A percentile compares a stretch with the other conserved stretches of the same genome.
Evolutionary conservation across 2,329 filamentous ascomycete species (phyloP).

Genomic region (Diaporthe sp.): DNA sequence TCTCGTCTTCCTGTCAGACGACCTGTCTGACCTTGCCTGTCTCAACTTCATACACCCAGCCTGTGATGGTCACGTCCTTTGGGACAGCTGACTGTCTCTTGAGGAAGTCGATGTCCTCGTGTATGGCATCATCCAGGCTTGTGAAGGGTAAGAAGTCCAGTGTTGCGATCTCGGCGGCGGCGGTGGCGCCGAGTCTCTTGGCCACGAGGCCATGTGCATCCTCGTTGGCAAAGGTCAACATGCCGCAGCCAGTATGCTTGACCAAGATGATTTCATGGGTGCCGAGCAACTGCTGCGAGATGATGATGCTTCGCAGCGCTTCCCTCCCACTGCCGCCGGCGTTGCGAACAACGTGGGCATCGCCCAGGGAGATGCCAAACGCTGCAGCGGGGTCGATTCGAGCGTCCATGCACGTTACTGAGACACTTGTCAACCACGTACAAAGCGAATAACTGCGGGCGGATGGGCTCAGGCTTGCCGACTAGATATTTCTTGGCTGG

Average conservation of each 20-base stretch:
- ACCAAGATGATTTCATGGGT: slow-evolving; percentile 80
- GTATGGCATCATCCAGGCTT: slow-evolving; percentile 72
- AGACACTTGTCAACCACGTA: slow-evolving; percentile 31
- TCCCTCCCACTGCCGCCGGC: slow-evolving; percentile 75
- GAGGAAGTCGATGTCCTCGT: slow-evolving; percentile 73
- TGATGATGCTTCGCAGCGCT: slow-evolving; percentile 78
- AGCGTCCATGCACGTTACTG: slow-evolving; percentile 86
- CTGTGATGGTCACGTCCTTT: slow-evolving; percentile 69
- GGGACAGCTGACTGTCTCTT: slow-evolving; percentile 69
- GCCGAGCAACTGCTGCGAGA: slow-evolving; percentile 82
- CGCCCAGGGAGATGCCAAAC: slow-evolving; percentile 77
- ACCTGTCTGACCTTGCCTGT: slow-evolving; percentile 62
- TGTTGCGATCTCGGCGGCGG: slow-evolving; percentile 53
- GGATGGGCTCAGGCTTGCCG: slow-evolving; percentile 51
- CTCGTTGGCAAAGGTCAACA: slow-evolving; percentile 75
- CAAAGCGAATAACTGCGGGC: slow-evolving; percentile 20
- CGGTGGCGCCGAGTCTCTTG: slow-evolving; percentile 66
- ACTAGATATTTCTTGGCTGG: slow-evolving; percentile 76
- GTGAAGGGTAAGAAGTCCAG: slow-evolving; percentile 73
- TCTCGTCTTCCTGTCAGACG: background rate
- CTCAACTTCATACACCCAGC: slow-evolving; percentile 84
- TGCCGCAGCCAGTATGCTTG: slow-evolving; percentile 82
- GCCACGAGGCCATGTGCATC: slow-evolving; percentile 66
- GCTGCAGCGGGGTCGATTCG: slow-evolving; percentile 75
- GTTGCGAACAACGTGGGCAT: slow-evolving; percentile 84